Base-by-base conservation (phyloP, 2,329 filamentous ascomycete species). In the Diplodia corticola region DNA sequence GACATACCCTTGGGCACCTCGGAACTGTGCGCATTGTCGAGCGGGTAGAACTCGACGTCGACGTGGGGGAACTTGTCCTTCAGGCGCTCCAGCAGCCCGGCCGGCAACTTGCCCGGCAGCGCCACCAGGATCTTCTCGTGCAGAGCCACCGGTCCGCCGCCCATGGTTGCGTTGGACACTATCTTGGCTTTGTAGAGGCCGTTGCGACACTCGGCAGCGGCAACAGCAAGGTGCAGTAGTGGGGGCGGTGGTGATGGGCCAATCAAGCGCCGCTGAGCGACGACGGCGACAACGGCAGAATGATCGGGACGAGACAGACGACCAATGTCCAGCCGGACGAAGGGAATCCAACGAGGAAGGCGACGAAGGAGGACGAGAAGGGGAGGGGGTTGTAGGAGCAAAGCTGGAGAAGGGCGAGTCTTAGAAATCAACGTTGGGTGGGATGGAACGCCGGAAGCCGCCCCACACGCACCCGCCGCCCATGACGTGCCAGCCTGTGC, bases 61-160 rank as follows among this genome's bases (percentile, higher is more conserved):
- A 77, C 63, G 57, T 77, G 67, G 1, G 73, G 69, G 51, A 76
- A 77, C 20, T 75, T 73, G 5, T 73, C 68, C 61, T 71, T 70
- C 20, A 78, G 69, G 0, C 68, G 69, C 10, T 70, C 68, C 7
- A 77, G 70, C 22, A 68, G 67, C 20, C 67, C 69, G 3, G 35
- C 44, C n/a, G 72, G 71, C 64, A 75, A 70, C 6, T 79, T 75
- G 64, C 78, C 79, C 2, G 80, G 79, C 1, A 83, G 70, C 22
- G 80, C 72, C 68, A 78, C 74, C 26, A 85, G 76, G 40, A 85
- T 70, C 69, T 57, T 69, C 61, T 66, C 68, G 69, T 54, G 76
- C 65, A 76, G 73, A 67, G 73, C 69, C 22, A 70, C 46, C 60
- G 75, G 70, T 63, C 79, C 80, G 67, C 80, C 82, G 22, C 82